Evolutionary conservation across 2,329 filamentous ascomycete species (phyloP).

Genomic region (Sporothrix pallida): DNA sequence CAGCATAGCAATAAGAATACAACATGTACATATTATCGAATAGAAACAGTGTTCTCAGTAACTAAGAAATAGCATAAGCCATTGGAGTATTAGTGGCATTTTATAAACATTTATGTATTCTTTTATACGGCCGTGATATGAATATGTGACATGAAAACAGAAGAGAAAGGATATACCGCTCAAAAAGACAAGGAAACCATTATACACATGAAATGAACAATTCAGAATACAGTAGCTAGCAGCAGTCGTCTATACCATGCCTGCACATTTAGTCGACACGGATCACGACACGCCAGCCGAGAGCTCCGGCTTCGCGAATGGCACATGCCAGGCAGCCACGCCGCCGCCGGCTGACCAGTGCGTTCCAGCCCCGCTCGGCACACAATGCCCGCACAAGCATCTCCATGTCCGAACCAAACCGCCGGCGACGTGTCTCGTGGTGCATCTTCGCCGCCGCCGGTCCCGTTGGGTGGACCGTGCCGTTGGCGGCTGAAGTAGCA

Average conservation of each 20-base stretch:
- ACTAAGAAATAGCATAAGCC: no score
- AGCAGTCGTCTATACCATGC: no score
- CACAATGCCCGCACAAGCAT: constrained; percentile 75
- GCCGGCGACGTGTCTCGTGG: constrained; percentile 61
- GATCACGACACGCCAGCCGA: constrained; percentile 72
- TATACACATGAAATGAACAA: background rate
- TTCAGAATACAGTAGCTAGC: background rate
- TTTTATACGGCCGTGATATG: background rate
- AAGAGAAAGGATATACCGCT: constrained; percentile 2
- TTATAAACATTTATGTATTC: background rate
- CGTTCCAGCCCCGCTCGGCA: constrained; percentile 75
- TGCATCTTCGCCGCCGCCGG: constrained; percentile 56
- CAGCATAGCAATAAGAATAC: background rate
- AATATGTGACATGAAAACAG: constrained; percentile 35
- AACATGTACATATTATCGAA: background rate
- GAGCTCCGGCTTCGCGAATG: constrained; percentile 73
- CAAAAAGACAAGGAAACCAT: background rate
- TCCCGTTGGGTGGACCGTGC: background rate
- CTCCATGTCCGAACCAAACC: constrained; percentile 70
- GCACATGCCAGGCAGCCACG: constrained; percentile 76
- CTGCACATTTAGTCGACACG: constrained; percentile 55
- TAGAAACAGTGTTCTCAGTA: no score
- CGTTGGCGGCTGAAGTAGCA: background rate
- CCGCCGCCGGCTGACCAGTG: constrained; percentile 69
- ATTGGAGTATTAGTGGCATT: background rate